Percentiles rank a stretch among this genome's conserved stretches.
Conservation (phyloP, 108 stramenopile genomes). For the Fragilariopsis cylindrus region DNA sequence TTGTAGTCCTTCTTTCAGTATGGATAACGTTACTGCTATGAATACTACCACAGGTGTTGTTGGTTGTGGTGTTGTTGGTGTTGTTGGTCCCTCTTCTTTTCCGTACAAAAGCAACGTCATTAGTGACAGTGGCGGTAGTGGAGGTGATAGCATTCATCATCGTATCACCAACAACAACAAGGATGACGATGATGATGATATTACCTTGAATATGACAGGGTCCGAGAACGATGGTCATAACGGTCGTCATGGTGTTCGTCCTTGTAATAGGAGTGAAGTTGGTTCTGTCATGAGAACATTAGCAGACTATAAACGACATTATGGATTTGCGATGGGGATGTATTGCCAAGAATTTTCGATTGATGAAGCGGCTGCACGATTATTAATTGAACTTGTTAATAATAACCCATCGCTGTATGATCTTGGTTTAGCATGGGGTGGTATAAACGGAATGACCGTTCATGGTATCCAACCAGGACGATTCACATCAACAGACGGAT, state of each 20-base stretch:
- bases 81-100: too few relatives aligned
- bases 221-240: slow-evolving; percentile 2
- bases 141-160: slow-evolving; percentile 10
- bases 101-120: not conserved
- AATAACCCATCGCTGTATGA: slow-evolving; percentile 62
- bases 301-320: slow-evolving; percentile 72
- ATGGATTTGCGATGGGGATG: slow-evolving; percentile 69
- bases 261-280: not conserved
- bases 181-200: slow-evolving; percentile 2
- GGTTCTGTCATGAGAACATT: slow-evolving; percentile 46
- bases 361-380: slow-evolving; percentile 69
- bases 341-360: slow-evolving; percentile 88
- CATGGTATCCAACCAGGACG: slow-evolving; percentile 78
- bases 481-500: slow-evolving; percentile 81
- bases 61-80: too few relatives aligned
- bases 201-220: not conserved
- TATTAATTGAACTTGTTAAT: slow-evolving; percentile 73
- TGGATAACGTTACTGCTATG: not conserved
- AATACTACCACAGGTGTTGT: not conserved
- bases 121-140: not conserved
- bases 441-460: slow-evolving; percentile 82
- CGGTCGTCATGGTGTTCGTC: not conserved
- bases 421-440: slow-evolving; percentile 84
- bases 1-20: not conserved
- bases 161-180: slow-evolving; percentile 12